Percentiles rank a stretch among this genome's conserved stretches.
Conservation (phyloP, 139 green algal species). For the Closterium sp. region DNA sequence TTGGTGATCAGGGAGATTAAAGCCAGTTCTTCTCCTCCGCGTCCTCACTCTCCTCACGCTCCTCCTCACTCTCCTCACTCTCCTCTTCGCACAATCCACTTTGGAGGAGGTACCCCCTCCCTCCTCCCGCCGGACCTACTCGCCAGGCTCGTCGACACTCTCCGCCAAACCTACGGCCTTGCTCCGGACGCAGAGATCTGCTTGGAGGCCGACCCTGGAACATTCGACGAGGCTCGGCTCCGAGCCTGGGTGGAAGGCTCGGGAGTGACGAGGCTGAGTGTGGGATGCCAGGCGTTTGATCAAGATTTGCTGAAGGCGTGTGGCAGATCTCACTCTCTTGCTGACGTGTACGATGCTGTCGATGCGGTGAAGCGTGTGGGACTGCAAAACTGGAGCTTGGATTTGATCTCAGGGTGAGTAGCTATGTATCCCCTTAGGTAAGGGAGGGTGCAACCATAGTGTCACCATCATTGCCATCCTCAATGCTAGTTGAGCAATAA, state of each 20-base stretch:
- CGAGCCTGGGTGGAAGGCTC: conserved; percentile 64
- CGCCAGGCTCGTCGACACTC: conserved; percentile 60
- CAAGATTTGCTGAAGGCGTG: conserved; percentile 31
- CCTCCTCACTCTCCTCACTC: not conserved
- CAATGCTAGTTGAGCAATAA: no score
- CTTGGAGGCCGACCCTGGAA: conserved; percentile 93
- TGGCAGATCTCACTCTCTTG: conserved; percentile 37
- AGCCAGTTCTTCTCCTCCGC: not conserved
- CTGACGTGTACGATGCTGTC: conserved; percentile 42
- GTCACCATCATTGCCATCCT: no score
- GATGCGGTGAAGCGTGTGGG: conserved; percentile 22
- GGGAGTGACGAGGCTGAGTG: conserved; percentile 84
- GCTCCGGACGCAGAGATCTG: conserved; percentile 74
- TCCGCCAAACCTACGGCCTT: conserved; percentile 67
- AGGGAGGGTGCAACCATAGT: no score
- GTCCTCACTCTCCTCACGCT: not conserved
- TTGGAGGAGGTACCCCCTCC: conserved; percentile 89
- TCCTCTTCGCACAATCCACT: conserved; percentile 77
- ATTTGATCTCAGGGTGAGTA: conserved; percentile 69
- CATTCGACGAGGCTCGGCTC: conserved; percentile 79
- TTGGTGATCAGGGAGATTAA: conserved; percentile 70
- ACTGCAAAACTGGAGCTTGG: conserved; percentile 82
- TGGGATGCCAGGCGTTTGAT: conserved; percentile 80
- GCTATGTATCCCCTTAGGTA: no score
- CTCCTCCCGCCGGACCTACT: conserved; percentile 76